Conservation (phyloP, 805 yeast genomes). For the Candida khao-thaluensis region DNA sequence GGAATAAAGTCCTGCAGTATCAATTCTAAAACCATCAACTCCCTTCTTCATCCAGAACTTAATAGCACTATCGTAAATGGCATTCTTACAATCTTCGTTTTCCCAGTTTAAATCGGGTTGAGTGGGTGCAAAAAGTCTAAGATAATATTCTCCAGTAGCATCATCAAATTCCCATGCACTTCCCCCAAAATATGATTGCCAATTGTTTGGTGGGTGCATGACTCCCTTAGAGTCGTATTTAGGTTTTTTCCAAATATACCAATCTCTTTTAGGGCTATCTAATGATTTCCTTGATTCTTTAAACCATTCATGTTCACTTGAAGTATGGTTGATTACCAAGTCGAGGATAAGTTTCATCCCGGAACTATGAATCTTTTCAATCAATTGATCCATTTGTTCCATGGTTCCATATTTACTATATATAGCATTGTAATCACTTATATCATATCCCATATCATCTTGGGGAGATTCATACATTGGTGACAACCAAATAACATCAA, state of each 20-base stretch:
- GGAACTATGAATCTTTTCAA: slow-evolving; percentile 45
- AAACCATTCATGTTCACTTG: slow-evolving; percentile 58
- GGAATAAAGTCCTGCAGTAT: slow-evolving; percentile 53
- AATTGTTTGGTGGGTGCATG: slow-evolving; percentile 56
- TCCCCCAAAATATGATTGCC: slow-evolving; percentile 53
- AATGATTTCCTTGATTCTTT: slow-evolving; percentile 51
- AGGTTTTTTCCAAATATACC: slow-evolving; percentile 59
- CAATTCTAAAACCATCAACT: slow-evolving; percentile 59
- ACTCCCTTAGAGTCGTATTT: slow-evolving; percentile 47
- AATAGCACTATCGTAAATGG: slow-evolving; percentile 48
- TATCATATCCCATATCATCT: slow-evolving; percentile 64
- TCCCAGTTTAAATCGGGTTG: slow-evolving; percentile 70
- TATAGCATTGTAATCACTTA: slow-evolving; percentile 51
- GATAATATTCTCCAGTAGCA: slow-evolving; percentile 53
- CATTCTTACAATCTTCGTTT: slow-evolving; percentile 37
- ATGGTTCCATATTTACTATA: slow-evolving; percentile 54
- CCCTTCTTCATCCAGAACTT: slow-evolving; percentile 56
- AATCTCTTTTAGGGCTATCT: slow-evolving; percentile 55
- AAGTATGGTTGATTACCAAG: slow-evolving; percentile 59
- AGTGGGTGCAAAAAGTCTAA: slow-evolving; percentile 50
- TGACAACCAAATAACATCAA: slow-evolving; percentile 55
- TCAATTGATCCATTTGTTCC: slow-evolving; percentile 50
- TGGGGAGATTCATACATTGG: slow-evolving; percentile 61
- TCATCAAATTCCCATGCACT: slow-evolving; percentile 60
- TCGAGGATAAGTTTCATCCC: slow-evolving; percentile 55